Base-by-base conservation (phyloP, 495 filamentous ascomycete genomes). In the Penicillium daleae region DNA sequence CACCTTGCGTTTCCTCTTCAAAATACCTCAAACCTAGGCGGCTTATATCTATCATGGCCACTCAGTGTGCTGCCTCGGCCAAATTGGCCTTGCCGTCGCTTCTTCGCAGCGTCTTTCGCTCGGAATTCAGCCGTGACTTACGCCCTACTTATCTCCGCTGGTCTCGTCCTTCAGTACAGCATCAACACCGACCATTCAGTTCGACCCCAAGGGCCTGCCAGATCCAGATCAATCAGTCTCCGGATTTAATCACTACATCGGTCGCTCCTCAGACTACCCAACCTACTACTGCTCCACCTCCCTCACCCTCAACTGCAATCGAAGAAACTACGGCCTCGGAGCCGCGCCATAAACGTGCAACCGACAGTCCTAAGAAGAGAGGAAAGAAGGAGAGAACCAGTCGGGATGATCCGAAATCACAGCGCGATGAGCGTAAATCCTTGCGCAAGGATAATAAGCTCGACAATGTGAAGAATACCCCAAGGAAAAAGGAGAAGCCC, bases 401-500 rank as follows among this genome's bases (percentile, higher is more conserved):
- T 10, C 40, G 56, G 4, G 57, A 51, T 26, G 12, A n/a, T 9
- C 19, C 17, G 17, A 46, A 32, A 27, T 46, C 24, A 2, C n/a
- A 54, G 10, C 2, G 24, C 19, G 57, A 60, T n/a, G 33, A 56
- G 9, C 17, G 35, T 37, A 57, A 57, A 46, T 17, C 12, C 39
- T 9, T 27, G 39, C 42, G 60, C 19, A 60, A 66, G 51, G 62
- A 65, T 7, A 57, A 35, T 19, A 51, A 60, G 22, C 50, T 9
- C 26, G 57, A 55, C 21, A 66, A 59, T 10, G 24, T 56, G 5
- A 66, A 62, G 42, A 46, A 57, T 15, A 29, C 32, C 0, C 22
- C 50, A 0, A 55, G 39, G 32, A 59, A 66, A 9, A 70, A 75
- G n/a, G 73, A 67, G 61, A 78, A 80, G 61, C 68, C 60, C 19